phyloP scores from a whole-genome alignment of 148 eudicot species.

The Rhododendron kiyosumense region DNA sequence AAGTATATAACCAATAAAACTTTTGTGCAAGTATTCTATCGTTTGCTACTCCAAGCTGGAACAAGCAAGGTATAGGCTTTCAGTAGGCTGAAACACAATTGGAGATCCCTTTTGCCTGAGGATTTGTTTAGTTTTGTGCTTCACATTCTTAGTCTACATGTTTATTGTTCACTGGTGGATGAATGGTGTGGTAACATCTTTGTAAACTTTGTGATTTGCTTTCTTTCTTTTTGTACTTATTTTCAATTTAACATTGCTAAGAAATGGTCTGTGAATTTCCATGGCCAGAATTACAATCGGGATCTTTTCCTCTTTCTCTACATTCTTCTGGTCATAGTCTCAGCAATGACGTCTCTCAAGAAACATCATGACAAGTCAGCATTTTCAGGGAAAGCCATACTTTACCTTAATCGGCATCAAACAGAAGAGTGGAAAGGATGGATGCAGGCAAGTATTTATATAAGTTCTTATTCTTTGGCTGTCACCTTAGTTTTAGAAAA shows the following conservation, averaged over 20 bases:
- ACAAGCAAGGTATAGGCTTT: background rate
- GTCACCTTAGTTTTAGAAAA: slow-evolving; percentile 4
- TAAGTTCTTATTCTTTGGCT: background rate
- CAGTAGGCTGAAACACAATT: background rate
- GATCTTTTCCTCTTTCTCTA: slow-evolving; percentile 82
- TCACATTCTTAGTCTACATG: slow-evolving; percentile 18
- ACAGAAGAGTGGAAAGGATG: slow-evolving; percentile 99
- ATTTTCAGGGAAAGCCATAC: slow-evolving; percentile 76
- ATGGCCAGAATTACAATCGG: slow-evolving; percentile 77
- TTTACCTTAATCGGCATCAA: slow-evolving; percentile 87
- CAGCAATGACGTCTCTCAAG: slow-evolving; percentile 78
- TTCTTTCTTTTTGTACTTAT: background rate
- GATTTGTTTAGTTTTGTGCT: slow-evolving; percentile 59
- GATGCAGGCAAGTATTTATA: slow-evolving; percentile 78
- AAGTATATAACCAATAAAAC: background rate
- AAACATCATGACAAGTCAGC: slow-evolving; percentile 83
- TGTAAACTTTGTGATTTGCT: background rate
- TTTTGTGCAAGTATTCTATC: background rate
- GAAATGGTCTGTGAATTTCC: background rate
- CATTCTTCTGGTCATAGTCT: slow-evolving; percentile 65
- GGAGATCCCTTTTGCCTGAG: slow-evolving; percentile 44
- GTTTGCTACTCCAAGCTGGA: background rate
- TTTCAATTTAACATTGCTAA: background rate
- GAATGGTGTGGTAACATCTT: background rate
- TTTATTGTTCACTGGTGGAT: slow-evolving; percentile 29